Percentiles rank a stretch among this genome's conserved stretches.
Evolutionary conservation across 1,284 basidiomycete genomes (phyloP).

Genomic region (Calocybe gambosa): DNA sequence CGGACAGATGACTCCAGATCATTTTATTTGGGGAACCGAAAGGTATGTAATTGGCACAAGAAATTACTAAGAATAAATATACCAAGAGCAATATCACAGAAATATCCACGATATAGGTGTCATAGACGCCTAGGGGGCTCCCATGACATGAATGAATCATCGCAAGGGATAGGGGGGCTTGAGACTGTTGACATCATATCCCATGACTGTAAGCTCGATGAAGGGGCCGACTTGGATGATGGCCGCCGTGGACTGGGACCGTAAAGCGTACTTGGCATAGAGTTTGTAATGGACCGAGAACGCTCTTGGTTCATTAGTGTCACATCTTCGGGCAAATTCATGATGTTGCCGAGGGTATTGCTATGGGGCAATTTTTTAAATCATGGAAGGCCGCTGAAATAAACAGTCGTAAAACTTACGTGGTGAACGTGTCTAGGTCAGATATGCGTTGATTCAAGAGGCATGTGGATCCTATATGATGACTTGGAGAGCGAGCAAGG

Average conservation of each 20-base stretch:
- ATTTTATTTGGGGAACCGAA: background rate
- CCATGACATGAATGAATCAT: conserved; percentile 36
- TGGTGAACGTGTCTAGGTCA: conserved; percentile 51
- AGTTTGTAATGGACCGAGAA: conserved; percentile 13
- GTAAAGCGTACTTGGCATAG: conserved; percentile 18
- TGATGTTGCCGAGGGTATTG: conserved; percentile 26
- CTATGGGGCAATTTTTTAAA: conserved; percentile 20
- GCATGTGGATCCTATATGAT: conserved; percentile 42
- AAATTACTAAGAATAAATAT: conserved; percentile 1
- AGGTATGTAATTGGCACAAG: background rate
- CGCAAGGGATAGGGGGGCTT: conserved; percentile 23
- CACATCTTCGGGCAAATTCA: conserved; percentile 22
- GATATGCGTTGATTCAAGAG: conserved; percentile 45
- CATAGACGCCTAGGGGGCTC: conserved; percentile 23
- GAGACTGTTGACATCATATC: conserved; percentile 21
- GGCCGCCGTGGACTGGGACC: conserved; percentile 11
- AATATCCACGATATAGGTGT: conserved; percentile 3
- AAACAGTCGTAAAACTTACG: conserved; percentile 33
- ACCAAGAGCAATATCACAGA: background rate
- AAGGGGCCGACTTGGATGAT: conserved; percentile 15
- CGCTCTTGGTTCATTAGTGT: conserved; percentile 15
- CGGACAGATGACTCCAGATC: background rate
- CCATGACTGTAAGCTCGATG: conserved; percentile 26
- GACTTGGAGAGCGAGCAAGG: conserved; percentile 44
- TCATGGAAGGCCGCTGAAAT: no score